These are phyloP conservation scores for Xanthoparmelia taractica DNA, from an alignment of 495 filamentous ascomycete genomes.

Conservation along the genomic window DNA sequence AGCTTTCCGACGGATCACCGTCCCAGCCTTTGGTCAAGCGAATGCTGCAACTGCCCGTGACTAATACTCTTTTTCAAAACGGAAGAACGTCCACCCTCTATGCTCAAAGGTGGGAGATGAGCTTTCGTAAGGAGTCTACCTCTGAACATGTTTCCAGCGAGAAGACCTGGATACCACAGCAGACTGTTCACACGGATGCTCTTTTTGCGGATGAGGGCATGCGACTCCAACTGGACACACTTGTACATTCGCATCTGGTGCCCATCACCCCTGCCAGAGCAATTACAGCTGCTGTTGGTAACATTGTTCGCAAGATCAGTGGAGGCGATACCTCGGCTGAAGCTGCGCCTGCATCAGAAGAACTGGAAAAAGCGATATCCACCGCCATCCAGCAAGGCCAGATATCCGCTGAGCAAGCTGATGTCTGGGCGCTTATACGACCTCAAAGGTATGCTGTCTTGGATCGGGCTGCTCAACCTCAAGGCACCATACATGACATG, in stretches of 20 bases:
- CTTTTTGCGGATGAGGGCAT: conserved; percentile 25
- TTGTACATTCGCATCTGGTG: conserved; percentile 45
- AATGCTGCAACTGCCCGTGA: conserved; percentile 47
- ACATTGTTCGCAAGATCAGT: conserved; percentile 66
- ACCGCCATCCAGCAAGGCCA: conserved; percentile 46
- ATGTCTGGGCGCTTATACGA: conserved; percentile 70
- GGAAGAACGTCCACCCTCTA: conserved; percentile 56
- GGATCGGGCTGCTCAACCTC: not conserved
- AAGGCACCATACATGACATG: not conserved
- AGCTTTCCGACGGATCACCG: not conserved
- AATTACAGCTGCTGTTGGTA: conserved; percentile 66
- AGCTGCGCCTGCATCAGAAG: conserved; percentile 60
- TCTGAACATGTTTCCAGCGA: conserved; percentile 24
- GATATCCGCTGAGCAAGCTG: conserved; percentile 43
- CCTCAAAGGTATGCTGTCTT: conserved; percentile 29
- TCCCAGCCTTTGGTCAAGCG: not conserved
- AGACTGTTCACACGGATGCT: conserved; percentile 25
- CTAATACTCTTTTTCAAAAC: conserved; percentile 70
- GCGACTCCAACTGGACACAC: conserved; percentile 19
- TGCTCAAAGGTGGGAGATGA: conserved; percentile 46
- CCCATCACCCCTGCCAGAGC: conserved; percentile 57
- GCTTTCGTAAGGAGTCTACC: not conserved
- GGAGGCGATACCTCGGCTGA: conserved; percentile 35
- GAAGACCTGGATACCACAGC: conserved; percentile 30
- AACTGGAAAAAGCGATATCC: conserved; percentile 62